phyloP scores from a whole-genome alignment of 192 early-diverging fungal species.

The Rhizoclosmatium sp. region DNA sequence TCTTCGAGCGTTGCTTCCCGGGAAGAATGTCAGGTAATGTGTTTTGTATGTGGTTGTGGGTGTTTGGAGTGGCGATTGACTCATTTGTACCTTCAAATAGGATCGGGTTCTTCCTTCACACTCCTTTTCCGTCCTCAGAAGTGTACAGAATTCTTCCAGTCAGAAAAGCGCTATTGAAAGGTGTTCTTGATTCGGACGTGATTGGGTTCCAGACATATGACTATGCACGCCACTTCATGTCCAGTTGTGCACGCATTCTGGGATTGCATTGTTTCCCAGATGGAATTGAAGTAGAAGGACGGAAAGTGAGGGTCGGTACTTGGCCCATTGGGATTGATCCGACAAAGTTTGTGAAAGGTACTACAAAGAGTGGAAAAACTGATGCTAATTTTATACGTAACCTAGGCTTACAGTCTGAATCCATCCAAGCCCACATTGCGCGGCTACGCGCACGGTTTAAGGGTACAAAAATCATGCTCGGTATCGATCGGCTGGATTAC shows the following conservation, averaged over 20 bases:
- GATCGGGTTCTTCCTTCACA: constrained; percentile 99
- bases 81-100: too few species aligned
- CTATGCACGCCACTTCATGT: constrained; percentile 98
- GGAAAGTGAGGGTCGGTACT: constrained; percentile 93
- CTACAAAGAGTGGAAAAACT: background rate
- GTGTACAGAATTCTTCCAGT: constrained; percentile 78
- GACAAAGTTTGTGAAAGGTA: constrained; percentile 82
- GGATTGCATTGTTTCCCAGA: constrained; percentile 93
- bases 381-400: background rate
- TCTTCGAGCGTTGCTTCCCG: constrained; percentile 66
- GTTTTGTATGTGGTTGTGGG: background rate
- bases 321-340: constrained; percentile 99
- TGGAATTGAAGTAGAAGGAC: constrained; percentile 91
- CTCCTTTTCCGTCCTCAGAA: constrained; percentile 96
- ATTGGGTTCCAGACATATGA: constrained; percentile 99
- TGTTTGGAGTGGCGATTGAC: constrained; percentile 62
- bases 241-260: constrained; percentile 93
- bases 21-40: background rate
- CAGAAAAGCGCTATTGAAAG: constrained; percentile 88
- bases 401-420: background rate
- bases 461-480: constrained; percentile 89
- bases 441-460: constrained; percentile 84
- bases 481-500: constrained; percentile 98
- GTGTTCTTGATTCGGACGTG: constrained; percentile 88
- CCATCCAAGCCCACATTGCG: constrained; percentile 59